phyloP scores from a whole-genome alignment of 2,329 filamentous ascomycete species.

The Monosporascus sp. region DNA sequence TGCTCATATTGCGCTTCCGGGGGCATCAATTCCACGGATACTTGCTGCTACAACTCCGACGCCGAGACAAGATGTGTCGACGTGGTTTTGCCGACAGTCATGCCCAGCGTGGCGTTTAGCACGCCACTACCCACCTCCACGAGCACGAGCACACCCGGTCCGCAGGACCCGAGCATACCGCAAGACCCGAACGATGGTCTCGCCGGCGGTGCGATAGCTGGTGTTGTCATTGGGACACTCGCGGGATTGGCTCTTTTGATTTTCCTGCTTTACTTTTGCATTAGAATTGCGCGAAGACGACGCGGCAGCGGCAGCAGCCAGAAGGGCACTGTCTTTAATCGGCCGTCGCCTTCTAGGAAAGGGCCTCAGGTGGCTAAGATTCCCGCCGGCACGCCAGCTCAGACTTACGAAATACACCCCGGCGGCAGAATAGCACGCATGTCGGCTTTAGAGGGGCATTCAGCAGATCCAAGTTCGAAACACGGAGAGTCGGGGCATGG shows the following conservation, averaged over 20 bases:
- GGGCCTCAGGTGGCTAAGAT: constrained; percentile 38
- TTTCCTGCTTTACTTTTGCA: constrained; percentile 63
- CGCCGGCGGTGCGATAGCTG: constrained; percentile 84
- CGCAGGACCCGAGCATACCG: constrained; percentile 15
- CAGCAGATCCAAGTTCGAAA: constrained; percentile 54
- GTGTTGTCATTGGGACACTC: constrained; percentile 79
- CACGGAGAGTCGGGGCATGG: constrained; percentile 45
- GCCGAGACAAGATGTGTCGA: constrained; percentile 67
- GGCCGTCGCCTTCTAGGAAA: constrained; percentile 68
- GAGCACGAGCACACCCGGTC: constrained; percentile 27
- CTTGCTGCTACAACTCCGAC: constrained; percentile 82
- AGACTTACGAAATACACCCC: constrained; percentile 69
- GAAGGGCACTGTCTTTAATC: constrained; percentile 76
- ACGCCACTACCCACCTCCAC: constrained; percentile 41
- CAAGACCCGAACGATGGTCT: constrained; percentile 38
- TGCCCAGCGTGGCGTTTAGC: constrained; percentile 61
- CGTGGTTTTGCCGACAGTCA: constrained; percentile 73
- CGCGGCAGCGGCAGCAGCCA: constrained; percentile 44
- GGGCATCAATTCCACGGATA: constrained; percentile 87
- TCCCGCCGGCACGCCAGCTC: constrained; percentile 25
- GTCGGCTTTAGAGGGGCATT: constrained; percentile 81
- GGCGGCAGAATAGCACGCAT: constrained; percentile 91
- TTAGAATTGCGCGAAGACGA: constrained; percentile 48
- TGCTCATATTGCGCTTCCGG: constrained; percentile 83
- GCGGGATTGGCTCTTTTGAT: constrained; percentile 65